Base-by-base conservation (phyloP, 2,329 filamentous ascomycete species). In the Lachnellula suecica region DNA sequence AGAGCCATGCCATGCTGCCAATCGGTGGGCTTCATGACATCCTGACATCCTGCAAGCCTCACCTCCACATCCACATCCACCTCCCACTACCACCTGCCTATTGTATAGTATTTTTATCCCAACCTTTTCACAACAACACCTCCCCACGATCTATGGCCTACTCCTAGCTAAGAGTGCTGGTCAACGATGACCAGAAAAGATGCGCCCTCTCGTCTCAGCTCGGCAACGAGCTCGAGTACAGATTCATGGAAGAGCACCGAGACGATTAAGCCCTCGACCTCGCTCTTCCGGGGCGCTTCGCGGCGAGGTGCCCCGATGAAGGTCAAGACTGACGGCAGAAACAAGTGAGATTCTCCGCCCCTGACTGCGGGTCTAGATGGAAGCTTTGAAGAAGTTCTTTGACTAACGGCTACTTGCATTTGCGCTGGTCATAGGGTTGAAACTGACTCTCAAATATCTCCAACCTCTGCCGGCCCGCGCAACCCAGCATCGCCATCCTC, bases 131-230 rank as follows among this genome's bases (percentile, higher is more conserved):
- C 40, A 47, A 47, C 45, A 34, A 29, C 22, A 44, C 27, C 27
- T 47, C 34, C 17, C 17, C 45, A 23, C 34, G 41, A 40, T 57
- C 47, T 51, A 66, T 67, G 64, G 65, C 57, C 57, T 49, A 44
- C 53, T 63, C 56, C 44, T 64, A 66, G 57, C 51, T 49, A 41
- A 52, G 43, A 52, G 31, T 52, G 48, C 57, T 58, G 64, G 64
- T 64, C 61, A 57, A 66, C 72, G 71, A 89, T 89, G 86, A 82
- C 84, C 72, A 82, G 79, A 72, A 81, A 85, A 74, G 84, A 88
- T 68, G 74, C 75, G 65, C 72, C 72, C 64, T 76, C 77, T 72
- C 85, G 63, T 78, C 83, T 62, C 78, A 84, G 79, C 74, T 85
- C 84, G 59, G 74, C 79, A 60, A 82, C 82, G 72, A 84, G 81